Percentiles rank a stretch among this genome's conserved stretches.
These are phyloP conservation scores for Blumeriella jaapii DNA, from an alignment of 2,329 filamentous ascomycete species.

Conservation along the genomic window DNA sequence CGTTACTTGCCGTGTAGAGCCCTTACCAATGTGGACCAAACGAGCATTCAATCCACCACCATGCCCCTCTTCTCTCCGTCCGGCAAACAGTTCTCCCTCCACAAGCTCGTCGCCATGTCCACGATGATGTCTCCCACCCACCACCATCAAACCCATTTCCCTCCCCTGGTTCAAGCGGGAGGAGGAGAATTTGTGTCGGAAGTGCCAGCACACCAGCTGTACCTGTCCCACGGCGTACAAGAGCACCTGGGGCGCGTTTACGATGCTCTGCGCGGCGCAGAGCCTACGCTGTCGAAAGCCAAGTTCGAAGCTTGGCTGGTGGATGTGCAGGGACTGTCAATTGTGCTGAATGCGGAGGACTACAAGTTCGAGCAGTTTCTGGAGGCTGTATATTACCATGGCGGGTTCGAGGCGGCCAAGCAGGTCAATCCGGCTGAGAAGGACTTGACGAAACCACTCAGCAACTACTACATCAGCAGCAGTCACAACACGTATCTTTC, in stretches of 20 bases:
- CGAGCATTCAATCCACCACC: constrained; percentile 10
- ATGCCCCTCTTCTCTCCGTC: constrained; percentile 15
- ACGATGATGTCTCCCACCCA: constrained; percentile 23
- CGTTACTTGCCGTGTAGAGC: constrained; percentile 3
- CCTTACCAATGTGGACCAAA: constrained; percentile 4
- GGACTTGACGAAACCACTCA: constrained; percentile 26
- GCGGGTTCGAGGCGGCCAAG: constrained; percentile 22
- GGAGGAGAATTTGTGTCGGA: constrained; percentile 20
- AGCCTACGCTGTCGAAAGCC: constrained; percentile 28
- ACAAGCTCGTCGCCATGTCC: constrained; percentile 27
- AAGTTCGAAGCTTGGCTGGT: constrained; percentile 39
- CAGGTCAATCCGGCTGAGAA: constrained; percentile 14
- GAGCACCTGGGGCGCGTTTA: constrained; percentile 38
- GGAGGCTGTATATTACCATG: constrained; percentile 21
- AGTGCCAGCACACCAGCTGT: constrained; percentile 23
- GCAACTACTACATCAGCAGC: constrained; percentile 85
- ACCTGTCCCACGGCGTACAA: constrained; percentile 38
- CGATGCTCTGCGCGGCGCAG: constrained; percentile 31
- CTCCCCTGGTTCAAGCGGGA: constrained; percentile 17
- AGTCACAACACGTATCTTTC: constrained; percentile 91
- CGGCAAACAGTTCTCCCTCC: constrained; percentile 25
- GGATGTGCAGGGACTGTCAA: constrained; percentile 31
- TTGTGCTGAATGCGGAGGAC: constrained; percentile 19
- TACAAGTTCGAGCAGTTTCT: constrained; percentile 27
- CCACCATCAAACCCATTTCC: constrained; percentile 15